phyloP scores from a whole-genome alignment of 805 yeast species.

The Saccharomycopsis capsularis region DNA sequence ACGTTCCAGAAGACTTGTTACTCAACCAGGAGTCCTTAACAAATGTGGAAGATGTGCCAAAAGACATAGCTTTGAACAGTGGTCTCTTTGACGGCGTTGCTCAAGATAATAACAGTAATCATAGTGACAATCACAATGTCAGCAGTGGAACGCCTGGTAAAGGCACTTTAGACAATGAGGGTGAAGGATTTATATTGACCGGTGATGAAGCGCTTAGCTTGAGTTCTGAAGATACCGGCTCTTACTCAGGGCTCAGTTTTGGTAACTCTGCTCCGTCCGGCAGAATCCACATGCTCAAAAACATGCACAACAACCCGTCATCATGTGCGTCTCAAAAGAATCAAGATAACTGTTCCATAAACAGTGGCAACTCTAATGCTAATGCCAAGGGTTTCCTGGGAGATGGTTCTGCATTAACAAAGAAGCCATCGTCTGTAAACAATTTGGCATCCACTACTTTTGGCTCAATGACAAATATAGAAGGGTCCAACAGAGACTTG shows the following conservation, averaged over 20 bases:
- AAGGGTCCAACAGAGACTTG: background rate
- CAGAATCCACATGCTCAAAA: background rate
- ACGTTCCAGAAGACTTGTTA: constrained; percentile 26
- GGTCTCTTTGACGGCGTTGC: constrained; percentile 2
- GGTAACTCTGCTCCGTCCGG: background rate
- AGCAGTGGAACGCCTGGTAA: background rate
- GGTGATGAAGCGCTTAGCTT: constrained; percentile 20
- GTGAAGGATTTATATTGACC: constrained; percentile 18
- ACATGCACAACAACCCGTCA: background rate
- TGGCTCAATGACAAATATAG: background rate
- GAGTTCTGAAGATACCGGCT: constrained; percentile 16
- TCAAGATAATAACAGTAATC: background rate
- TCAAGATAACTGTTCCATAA: background rate
- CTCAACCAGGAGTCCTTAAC: constrained; percentile 5
- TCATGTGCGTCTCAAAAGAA: too few species aligned
- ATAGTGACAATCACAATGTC: background rate
- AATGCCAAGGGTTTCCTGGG: too few species aligned
- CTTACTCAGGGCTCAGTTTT: constrained; percentile 16
- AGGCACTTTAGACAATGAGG: background rate
- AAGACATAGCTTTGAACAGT: constrained; percentile 14
- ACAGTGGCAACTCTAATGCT: background rate
- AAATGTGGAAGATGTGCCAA: constrained; percentile 20
- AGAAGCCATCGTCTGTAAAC: constrained; percentile 14
- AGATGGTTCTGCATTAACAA: background rate
- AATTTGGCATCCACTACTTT: constrained; percentile 5